phyloP scores from a whole-genome alignment of 257 asterid genomes.

The Ehretia macrophylla region DNA sequence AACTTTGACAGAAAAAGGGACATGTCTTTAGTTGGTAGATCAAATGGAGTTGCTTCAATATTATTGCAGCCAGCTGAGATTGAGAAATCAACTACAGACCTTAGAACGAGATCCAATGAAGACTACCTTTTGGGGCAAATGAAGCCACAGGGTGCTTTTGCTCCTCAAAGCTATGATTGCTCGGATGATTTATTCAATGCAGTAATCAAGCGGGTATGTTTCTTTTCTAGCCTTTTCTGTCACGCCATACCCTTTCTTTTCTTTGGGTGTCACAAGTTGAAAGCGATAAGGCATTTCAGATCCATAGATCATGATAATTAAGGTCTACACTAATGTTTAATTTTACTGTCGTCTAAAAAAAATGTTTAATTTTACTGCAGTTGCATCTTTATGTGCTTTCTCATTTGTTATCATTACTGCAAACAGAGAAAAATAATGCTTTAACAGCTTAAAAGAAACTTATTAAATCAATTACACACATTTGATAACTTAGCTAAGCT shows the following conservation, averaged over 20 bases:
- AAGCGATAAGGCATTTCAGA: no score
- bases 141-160: slow-evolving; percentile 44
- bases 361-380: no score
- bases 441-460: no score
- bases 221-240: neutral
- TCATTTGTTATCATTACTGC: no score
- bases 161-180: slow-evolving; percentile 43
- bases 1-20: slow-evolving; percentile 37
- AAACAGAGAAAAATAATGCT: no score
- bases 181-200: slow-evolving; percentile 65
- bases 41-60: slow-evolving; percentile 33
- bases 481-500: no score
- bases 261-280: neutral
- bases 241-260: neutral
- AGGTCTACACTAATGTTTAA: no score
- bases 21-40: slow-evolving; percentile 37
- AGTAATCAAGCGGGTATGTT: slow-evolving; percentile 60
- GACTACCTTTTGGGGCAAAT: slow-evolving; percentile 47
- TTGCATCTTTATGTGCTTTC: no score
- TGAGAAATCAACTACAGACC: slow-evolving; percentile 22
- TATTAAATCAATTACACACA: no score
- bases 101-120: slow-evolving; percentile 40
- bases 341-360: no score
- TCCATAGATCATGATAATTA: neutral
- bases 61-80: slow-evolving; percentile 38